These are phyloP conservation scores for Cyberlindnera nakhonratchasimensis DNA, from an alignment of 805 yeast genomes.

Conservation along the genomic window DNA sequence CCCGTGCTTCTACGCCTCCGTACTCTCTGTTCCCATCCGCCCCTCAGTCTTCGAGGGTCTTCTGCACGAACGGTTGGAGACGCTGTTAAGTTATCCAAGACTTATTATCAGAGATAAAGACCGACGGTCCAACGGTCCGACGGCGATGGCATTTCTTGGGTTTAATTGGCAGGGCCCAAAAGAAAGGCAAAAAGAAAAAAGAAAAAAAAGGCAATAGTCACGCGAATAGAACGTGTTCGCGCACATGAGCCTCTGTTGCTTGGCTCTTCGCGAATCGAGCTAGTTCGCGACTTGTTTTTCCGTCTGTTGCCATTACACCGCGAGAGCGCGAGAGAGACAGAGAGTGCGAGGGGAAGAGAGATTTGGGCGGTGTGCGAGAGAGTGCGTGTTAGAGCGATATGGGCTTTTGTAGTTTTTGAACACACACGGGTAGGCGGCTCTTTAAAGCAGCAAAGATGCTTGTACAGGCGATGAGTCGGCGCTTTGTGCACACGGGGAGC, in stretches of 20 bases:
- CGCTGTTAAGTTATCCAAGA: no score
- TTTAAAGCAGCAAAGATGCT: background rate
- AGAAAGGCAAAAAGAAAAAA: no score
- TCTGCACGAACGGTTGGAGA: background rate
- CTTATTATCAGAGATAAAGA: background rate
- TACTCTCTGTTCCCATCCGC: background rate
- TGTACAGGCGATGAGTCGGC: conserved; percentile 1
- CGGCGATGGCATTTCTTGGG: no score
- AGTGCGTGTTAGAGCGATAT: no score
- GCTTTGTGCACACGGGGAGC: conserved; percentile 7
- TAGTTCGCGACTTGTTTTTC: background rate
- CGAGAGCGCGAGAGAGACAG: no score
- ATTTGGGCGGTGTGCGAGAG: no score
- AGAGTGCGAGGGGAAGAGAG: no score
- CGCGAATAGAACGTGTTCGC: conserved; percentile 1
- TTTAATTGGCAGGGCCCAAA: no score
- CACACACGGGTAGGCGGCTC: background rate
- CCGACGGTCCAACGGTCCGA: background rate
- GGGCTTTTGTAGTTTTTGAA: no score
- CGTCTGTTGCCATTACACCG: background rate
- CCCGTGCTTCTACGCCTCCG: no score
- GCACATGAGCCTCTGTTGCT: no score
- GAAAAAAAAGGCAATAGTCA: no score
- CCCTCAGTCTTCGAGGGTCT: background rate
- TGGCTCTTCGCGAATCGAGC: background rate